Base-by-base conservation (phyloP, 2,329 filamentous ascomycete genomes). In the Cytospora piceicola region DNA sequence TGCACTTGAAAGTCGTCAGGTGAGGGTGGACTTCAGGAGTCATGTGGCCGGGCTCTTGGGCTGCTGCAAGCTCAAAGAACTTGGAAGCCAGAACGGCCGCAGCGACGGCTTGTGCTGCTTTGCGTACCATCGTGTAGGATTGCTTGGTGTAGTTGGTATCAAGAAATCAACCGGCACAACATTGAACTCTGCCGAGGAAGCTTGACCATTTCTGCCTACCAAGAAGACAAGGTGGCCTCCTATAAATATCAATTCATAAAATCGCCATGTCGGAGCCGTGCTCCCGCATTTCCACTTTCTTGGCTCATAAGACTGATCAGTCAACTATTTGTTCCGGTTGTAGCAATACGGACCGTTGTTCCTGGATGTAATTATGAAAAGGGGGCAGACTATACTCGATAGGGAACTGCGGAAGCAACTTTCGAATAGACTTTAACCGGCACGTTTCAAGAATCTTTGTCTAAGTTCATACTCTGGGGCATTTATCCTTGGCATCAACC, bases 1-100 rank as follows among this genome's bases (percentile, higher is more conserved):
- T 81, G 71, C 81, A 83, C 68, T 80, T 77, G 71, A 74, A 80
- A 5, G 80, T 82, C 4, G 73, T 75, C 32, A 83, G 71, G 65
- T 75, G 74, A 8, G 80, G 81, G 55, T 82, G 80, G 11, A 76
- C 74, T 68, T 82, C 80, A 7, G 75, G 69, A 1, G 69, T 72
- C 27, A 42, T 34, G 2, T 69, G 72, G 34, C 72, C 72, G 22
- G 72, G 73, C 6, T 70, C 67, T 58, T 75, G 73, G n/a, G 74
- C 73, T 34, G 67, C 59, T 17, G 69, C 66, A 8, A 73, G 65
- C 22, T 67, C 62, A 14, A 70, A 22, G 22, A 70, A 57, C 29
- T 61, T 34, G 20, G 59, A 51, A 1, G 54, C 54, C 12, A 58
- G 22, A 7, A 34, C 36, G 11, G n/a, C 22, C 46, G n/a, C 46